Percentiles rank a stretch among this genome's conserved stretches.
phyloP scores from a whole-genome alignment of 352 stramenopile species.

The Phytophthora lateralis region DNA sequence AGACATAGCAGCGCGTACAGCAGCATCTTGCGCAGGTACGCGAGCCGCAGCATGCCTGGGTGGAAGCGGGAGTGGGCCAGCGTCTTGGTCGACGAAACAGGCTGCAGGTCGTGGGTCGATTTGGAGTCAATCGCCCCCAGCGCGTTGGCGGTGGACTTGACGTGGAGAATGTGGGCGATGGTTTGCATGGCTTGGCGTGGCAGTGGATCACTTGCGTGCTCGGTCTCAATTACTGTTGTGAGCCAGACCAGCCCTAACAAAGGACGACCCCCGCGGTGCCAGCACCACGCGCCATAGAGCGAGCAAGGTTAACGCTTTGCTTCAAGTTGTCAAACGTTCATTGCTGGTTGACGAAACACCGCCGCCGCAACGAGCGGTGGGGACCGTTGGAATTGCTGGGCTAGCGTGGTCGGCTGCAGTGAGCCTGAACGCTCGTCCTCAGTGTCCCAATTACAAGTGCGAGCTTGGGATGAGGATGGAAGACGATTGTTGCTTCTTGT shows the following conservation, averaged over 20 bases:
- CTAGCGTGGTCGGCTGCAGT: no score
- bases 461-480: background rate
- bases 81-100: conserved; percentile 2
- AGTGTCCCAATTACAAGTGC: no score
- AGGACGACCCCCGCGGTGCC: background rate
- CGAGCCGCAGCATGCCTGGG: conserved; percentile 24
- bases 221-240: conserved; percentile 19
- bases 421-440: no score
- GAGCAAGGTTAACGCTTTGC: background rate
- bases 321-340: conserved; percentile 16
- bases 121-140: background rate
- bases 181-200: conserved; percentile 14
- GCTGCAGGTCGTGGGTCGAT: background rate
- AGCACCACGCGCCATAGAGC: conserved; percentile 1
- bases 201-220: background rate
- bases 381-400: no score
- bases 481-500: background rate
- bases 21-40: conserved; percentile 32
- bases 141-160: background rate
- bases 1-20: conserved; percentile 29
- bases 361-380: background rate
- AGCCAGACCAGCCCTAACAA: background rate
- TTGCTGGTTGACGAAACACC: conserved; percentile 20
- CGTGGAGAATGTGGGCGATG: background rate
- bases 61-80: background rate